Base-by-base conservation (phyloP, 805 yeast species). In the Myxozyma neotropica region DNA sequence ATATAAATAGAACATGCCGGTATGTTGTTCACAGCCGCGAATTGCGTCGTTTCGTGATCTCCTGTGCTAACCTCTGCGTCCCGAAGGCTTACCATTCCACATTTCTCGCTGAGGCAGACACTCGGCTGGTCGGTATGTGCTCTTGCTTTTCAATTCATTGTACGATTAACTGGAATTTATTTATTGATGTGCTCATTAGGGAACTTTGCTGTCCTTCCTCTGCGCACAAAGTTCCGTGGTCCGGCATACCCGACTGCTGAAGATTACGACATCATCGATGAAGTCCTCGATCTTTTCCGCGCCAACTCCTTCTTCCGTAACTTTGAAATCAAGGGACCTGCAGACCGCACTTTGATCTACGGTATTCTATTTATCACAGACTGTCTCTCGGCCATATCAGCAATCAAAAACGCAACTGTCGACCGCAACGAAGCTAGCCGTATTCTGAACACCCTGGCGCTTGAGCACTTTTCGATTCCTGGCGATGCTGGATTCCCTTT, bases 301-400 rank as follows among this genome's bases (percentile, higher is more conserved):
- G 97, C 97, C 68, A 94, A 94, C 74, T 88, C 97, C 12, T 93
- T 94, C 76, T 94, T 94, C 82, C 88, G 89, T 73, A 94, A 94
- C 79, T 94, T 94, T 73, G 99, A 94, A 76, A 92, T 94, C 77
- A 90, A 90, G 73, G 96, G 97, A 12, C 88, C 96, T 23, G 87
- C 97, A 2, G 99, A 94, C 73, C 81, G 99, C 67, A 82, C 93
- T 10, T 78, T 94, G 60, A 92, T 95, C 68, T 94, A 94, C 73
- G 99, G 99, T 21, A 94, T 94, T 55, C 77, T 94, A 60, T 94
- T 83, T 73, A 84, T 89, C 36, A 88, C 95, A 51, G 96, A 90
- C 70, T 89, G 97, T 74, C 78, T 94, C 59, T 79, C 85, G 40
- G 80, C 83, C 59, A 76, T 94, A 64, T 78, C 82, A 7, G 73